phyloP scores from a whole-genome alignment of 345 rosid species.

The Eucalyptus globulus region DNA sequence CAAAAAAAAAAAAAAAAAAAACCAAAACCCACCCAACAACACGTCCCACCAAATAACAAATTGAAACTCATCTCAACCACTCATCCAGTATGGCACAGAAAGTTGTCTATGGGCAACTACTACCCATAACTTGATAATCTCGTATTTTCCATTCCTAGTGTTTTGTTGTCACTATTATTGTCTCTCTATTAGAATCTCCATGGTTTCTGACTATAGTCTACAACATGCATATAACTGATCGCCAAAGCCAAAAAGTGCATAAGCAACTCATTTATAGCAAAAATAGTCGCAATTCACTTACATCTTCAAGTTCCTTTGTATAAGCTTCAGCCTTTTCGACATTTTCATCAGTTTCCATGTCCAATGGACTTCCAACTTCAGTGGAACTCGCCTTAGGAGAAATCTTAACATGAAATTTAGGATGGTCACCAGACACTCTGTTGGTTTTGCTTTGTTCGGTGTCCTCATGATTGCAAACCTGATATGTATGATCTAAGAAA shows the following conservation, averaged over 20 bases:
- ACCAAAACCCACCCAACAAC: too few relatives aligned
- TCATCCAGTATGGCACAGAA: background rate
- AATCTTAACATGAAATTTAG: background rate
- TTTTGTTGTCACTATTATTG: background rate
- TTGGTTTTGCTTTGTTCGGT: slow-evolving; percentile 1
- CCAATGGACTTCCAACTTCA: slow-evolving; percentile 17
- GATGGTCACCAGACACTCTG: too few relatives aligned
- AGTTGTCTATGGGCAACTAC: background rate
- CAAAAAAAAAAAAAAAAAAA: too few relatives aligned
- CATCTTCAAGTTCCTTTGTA: slow-evolving; percentile 67
- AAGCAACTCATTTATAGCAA: background rate
- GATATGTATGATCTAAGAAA: background rate
- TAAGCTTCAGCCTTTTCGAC: slow-evolving; percentile 75
- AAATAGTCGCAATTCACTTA: slow-evolving; percentile 11
- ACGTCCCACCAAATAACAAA: too few relatives aligned
- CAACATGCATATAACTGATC: background rate
- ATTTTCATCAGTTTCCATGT: slow-evolving; percentile 33
- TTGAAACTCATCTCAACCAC: too few relatives aligned
- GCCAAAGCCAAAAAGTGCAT: background rate
- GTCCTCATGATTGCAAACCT: slow-evolving; percentile 26
- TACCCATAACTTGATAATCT: background rate
- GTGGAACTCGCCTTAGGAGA: slow-evolving; percentile 16
- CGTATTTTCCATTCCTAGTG: background rate
- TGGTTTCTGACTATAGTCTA: background rate
- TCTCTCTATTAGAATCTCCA: background rate